A percentile compares a stretch with the other conserved stretches of the same genome.
phyloP scores from a whole-genome alignment of 2,329 filamentous ascomycete genomes.

The Onygenales sp. region DNA sequence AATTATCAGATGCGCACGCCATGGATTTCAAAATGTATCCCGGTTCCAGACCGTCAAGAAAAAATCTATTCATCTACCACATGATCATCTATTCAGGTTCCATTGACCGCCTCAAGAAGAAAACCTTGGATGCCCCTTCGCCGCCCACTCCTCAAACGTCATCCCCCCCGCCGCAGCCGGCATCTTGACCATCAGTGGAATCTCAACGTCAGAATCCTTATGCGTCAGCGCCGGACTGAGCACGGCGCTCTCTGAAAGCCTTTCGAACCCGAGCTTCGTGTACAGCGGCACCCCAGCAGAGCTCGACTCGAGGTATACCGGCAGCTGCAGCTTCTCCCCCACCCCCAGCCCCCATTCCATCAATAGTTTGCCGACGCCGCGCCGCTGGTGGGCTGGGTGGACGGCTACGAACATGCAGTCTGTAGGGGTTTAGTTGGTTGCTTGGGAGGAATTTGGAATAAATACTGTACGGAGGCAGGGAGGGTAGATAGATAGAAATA shows the following conservation, averaged over 20 bases:
- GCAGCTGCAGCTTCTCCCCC: conserved; percentile 24
- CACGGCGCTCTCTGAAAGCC: conserved; percentile 30
- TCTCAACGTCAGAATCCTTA: conserved; percentile 27
- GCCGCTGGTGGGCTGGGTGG: conserved; percentile 32
- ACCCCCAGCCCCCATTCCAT: conserved; percentile 30
- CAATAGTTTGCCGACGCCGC: conserved; percentile 32
- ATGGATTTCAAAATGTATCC: too few species aligned
- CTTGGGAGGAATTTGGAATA: too few species aligned
- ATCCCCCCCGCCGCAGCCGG: conserved; percentile 23
- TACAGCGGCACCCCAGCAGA: conserved; percentile 28
- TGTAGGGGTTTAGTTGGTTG: conserved; percentile 7
- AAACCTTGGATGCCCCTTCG: conserved; percentile 4
- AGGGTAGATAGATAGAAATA: conserved; percentile 8
- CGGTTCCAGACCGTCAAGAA: too few species aligned
- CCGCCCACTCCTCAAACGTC: conserved; percentile 27
- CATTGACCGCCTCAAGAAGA: not conserved
- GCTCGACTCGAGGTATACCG: conserved; percentile 31
- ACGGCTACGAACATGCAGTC: conserved; percentile 32
- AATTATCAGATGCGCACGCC: too few species aligned
- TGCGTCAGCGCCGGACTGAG: conserved; percentile 29
- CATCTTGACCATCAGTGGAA: conserved; percentile 37
- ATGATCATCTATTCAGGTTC: not conserved
- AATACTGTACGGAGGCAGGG: not conserved
- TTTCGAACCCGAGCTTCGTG: conserved; percentile 30
- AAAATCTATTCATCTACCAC: too few species aligned